These are phyloP conservation scores for Bryoglossum gracile DNA, from an alignment of 495 filamentous ascomycete species.

Conservation along the genomic window DNA sequence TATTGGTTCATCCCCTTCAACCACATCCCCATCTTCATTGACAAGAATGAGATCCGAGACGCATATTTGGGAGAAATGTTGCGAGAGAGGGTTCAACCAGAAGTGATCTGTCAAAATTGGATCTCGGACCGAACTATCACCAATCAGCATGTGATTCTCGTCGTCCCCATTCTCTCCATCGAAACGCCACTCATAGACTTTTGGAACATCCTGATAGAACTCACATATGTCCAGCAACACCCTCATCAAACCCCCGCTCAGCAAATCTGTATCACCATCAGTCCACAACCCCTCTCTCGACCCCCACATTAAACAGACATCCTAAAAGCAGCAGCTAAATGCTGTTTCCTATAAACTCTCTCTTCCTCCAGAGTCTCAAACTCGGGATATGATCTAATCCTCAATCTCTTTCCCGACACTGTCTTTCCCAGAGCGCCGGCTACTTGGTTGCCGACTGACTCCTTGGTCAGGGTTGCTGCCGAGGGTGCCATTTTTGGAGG, in stretches of 20 bases:
- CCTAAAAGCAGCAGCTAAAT: conserved; percentile 65
- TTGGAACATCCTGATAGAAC: conserved; percentile 14
- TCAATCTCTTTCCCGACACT: conserved; percentile 35
- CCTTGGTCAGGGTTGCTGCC: conserved; percentile 9
- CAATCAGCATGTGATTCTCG: conserved; percentile 18
- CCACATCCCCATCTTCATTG: conserved; percentile 43
- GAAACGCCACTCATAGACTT: too few relatives aligned
- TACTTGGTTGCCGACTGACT: conserved; percentile 18
- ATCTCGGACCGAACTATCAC: conserved; percentile 32
- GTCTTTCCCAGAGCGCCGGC: conserved; percentile 30
- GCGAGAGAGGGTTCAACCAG: conserved; percentile 48
- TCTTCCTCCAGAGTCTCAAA: conserved; percentile 52
- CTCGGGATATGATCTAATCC: conserved; percentile 48
- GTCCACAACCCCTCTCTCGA: too few relatives aligned
- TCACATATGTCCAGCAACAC: conserved; percentile 58
- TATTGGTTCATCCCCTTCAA: conserved; percentile 37
- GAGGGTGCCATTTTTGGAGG: conserved; percentile 14
- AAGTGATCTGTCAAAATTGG: conserved; percentile 43
- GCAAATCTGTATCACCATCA: conserved; percentile 39
- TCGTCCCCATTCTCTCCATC: too few relatives aligned
- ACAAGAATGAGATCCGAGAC: conserved; percentile 46
- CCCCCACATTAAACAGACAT: conserved; percentile 28
- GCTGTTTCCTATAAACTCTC: conserved; percentile 62
- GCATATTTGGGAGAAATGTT: conserved; percentile 48
- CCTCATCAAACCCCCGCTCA: conserved; percentile 62